Evolutionary conservation across 768 basidiomycete species (phyloP), one percentile per base, ranked within the genome.

Genomic region (Termitomyces sp.): DNA sequence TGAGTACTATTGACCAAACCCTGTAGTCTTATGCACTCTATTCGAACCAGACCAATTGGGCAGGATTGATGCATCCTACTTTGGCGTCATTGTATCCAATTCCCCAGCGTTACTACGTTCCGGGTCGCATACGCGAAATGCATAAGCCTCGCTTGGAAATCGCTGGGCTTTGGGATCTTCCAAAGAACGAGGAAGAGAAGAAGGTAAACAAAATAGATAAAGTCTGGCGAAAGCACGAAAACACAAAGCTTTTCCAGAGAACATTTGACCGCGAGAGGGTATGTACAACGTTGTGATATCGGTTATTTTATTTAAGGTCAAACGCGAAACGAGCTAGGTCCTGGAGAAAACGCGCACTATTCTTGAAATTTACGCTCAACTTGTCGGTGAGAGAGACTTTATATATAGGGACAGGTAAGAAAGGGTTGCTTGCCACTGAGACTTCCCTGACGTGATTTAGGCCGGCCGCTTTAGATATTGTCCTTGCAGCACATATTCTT

Each of bases 91-190:
- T 84, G 62, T 82, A 88, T 54, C 78, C 83, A 14, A 55, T 87
- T 2, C 90, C 89, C 1, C 87, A 88, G 63, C 79, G 83, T 9
- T 92, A 90, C 66, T 93, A 87, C 64, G 81, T 89, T 7, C 86
- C 90, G 0, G 65, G 68, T 5, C 80, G 89, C 18, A 78, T 92
- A 33, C 80, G 88, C 40, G 74, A 79, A 28, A 67, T 76, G 18
- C 81, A 86, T 61, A 77, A 70, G 54, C 73, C 79, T 13, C 80
- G 87, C 14, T 71, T 93, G 36, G 81, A 87, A 66, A 78, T 78
- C 8, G 78, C 79, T 28, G 87, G 84, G 10, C 66, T 92, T 24
- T 91, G 90, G 89, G 74, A 69, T 62, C 59, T 73, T 6, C 69
- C 75, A 13, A 70, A 66, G 1, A 72, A 77, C 38, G 76, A 78